Evolutionary conservation across 176 grass and related monocot genomes (phyloP), one percentile per base, ranked within the genome.

Genomic region (Musa schizocarpa): DNA sequence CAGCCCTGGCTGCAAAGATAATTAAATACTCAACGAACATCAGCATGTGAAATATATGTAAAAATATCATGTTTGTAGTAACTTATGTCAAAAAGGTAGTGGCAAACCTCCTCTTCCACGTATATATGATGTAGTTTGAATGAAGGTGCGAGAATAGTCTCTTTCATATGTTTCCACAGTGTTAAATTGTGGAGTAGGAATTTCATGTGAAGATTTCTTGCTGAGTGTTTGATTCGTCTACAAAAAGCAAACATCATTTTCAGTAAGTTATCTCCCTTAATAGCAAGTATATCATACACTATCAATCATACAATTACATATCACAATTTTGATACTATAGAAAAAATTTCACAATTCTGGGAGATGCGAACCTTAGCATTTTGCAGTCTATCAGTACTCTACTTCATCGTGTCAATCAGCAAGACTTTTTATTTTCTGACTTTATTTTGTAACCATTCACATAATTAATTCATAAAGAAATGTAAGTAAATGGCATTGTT

Each of bases 21-120:
- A 72, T 76, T 81, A 63, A 77, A 49, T 67, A 77, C 50, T 79
- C 75, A 70, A 25, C 81, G 8, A 25, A 11, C 13, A 2, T 48
- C 67, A 69, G 11, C 14, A 71, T 50, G 17, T 12, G 19, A 13
- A 71, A 50, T 11, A 48, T 20, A 20, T 51, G 17, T 19, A 50
- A 2, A 50, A 71, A 6, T 43, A 6, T 43, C 34, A 6, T 6
- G 34, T n/a, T 20, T 50, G 43, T 71, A 49, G 13, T 17, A 16
- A 50, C 68, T 17, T 14, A 13, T 13, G 13, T 61, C 57, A 17
- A n/a, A 61, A 53, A 23, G 17, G 48, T 50, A 13, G 72, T 69
- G 75, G 83, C 53, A 76, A 82, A 99, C 95, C 91, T 99, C 95
- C 95, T 91, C 95, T 91, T 86, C 86, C 90, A 68, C 95, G 95